Conservation (phyloP, 202 grass and related monocot species). For the Carex sylvatica region DNA sequence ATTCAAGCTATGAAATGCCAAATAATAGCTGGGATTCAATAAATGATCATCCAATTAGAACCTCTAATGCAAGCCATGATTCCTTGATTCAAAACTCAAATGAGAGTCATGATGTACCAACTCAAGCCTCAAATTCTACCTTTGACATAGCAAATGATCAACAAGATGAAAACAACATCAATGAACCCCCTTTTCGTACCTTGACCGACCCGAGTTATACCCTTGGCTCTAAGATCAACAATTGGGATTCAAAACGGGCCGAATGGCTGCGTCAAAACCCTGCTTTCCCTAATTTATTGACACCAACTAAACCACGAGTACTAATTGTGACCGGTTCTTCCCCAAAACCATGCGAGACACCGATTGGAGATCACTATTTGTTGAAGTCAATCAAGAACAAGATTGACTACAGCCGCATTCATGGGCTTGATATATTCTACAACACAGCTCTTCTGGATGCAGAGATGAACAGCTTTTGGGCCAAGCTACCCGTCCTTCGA, state of each 20-base stretch:
- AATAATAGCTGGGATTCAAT: background rate
- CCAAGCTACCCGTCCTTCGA: constrained; percentile 76
- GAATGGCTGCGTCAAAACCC: constrained; percentile 56
- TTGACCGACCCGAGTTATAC: constrained; percentile 44
- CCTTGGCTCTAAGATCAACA: constrained; percentile 41
- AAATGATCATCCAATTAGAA: background rate
- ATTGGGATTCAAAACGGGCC: constrained; percentile 53
- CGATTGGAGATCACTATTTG: constrained; percentile 69
- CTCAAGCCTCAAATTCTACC: background rate
- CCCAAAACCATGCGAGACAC: constrained; percentile 43
- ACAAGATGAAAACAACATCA: background rate
- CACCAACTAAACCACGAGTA: constrained; percentile 45
- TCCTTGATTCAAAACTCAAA: background rate
- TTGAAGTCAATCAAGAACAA: constrained; percentile 91
- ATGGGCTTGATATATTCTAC: constrained; percentile 84
- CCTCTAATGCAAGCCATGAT: background rate
- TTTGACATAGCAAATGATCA: background rate
- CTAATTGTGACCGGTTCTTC: constrained; percentile 76
- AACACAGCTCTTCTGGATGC: constrained; percentile 63
- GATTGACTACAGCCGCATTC: constrained; percentile 87
- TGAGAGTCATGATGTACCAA: background rate
- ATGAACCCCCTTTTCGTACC: constrained; percentile 30
- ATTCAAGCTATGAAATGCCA: constrained; percentile 8
- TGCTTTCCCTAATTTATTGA: constrained; percentile 35
- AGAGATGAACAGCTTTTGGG: constrained; percentile 76